phyloP scores from a whole-genome alignment of 2,329 filamentous ascomycete species.

The Aspergillus sp. region DNA sequence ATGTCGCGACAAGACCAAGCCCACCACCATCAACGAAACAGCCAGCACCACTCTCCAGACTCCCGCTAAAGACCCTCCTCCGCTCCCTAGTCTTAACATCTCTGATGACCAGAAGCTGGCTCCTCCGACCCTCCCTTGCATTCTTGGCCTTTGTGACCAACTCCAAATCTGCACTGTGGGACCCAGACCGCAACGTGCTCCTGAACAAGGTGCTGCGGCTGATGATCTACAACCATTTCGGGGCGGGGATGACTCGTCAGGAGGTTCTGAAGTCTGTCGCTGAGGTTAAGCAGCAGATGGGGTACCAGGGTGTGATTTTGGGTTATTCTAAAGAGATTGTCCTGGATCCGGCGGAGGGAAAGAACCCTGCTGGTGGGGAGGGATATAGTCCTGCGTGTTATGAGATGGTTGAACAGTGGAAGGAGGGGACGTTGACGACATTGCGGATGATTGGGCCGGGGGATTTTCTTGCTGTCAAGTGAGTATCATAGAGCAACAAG shows the following conservation, averaged over 20 bases:
- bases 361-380: constrained; percentile 1
- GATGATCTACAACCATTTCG: constrained; percentile 47
- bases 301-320: constrained; percentile 46
- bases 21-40: not conserved
- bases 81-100: constrained; percentile 15
- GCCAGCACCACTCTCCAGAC: constrained; percentile 8
- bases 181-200: constrained; percentile 37
- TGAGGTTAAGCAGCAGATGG: constrained; percentile 35
- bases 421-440: constrained; percentile 43
- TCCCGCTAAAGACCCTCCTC: constrained; percentile 12
- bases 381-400: constrained; percentile 9
- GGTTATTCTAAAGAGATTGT: constrained; percentile 44
- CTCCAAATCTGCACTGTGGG: constrained; percentile 32
- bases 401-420: constrained; percentile 40
- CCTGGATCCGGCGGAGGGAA: constrained; percentile 10
- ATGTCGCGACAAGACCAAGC: not conserved
- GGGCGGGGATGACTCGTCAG: constrained; percentile 37
- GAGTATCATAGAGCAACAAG: constrained; percentile 1
- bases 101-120: constrained; percentile 12
- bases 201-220: constrained; percentile 32
- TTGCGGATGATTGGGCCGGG: constrained; percentile 39
- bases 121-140: constrained; percentile 11
- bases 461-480: constrained; percentile 44
- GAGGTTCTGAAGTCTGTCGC: constrained; percentile 39
- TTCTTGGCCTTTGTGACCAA: constrained; percentile 30